Base-by-base conservation (phyloP, 2,329 filamentous ascomycete species). In the Lecanosticta acicola region DNA sequence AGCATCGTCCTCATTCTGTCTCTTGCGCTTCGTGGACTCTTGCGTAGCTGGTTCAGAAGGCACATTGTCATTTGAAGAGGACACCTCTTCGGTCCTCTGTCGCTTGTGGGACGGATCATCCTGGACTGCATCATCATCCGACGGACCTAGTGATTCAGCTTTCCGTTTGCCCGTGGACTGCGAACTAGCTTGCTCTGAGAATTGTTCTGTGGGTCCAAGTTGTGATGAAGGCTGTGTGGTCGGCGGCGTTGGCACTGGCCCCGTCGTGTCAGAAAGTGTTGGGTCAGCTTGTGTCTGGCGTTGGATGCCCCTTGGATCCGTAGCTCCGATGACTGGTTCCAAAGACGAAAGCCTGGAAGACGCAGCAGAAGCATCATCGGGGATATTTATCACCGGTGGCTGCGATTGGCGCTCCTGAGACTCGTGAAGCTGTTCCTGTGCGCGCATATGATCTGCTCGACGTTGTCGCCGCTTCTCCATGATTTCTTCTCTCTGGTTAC, bases 401-500 rank as follows among this genome's bases (percentile, higher is more conserved):
- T 49, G 41, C 14, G 41, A 46, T 32, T 43, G 37, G 3, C 45
- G 49, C n/a, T 44, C 51, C 34, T 44, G 40, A 29, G 53, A 51
- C 4, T 41, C 46, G 17, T 50, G 50, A 9, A 32, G 38, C 24
- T 43, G 24, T 14, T 48, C 48, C 19, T 43, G 39, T 33, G 41
- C 21, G 20, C 47, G 42, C 39, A 49, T 47, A 29, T 56, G 46
- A 24, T 56, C 57, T 33, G 58, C 46, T 19, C 60, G 59, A 45
- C 58, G 59, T 17, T 51, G 47, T 49, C 63, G 65, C 39, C 58
- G 59, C 18, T 58, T 62, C 18, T 56, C 55, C 33, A 59, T 53
- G 19, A 65, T 67, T 44, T 66, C 56, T 39, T 67, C 62, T 41
- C 74, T 66, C 75, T 68, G 71, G 17, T 78, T 72, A 59, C 84